phyloP scores from a whole-genome alignment of 768 basidiomycete species.

The Heimioporus sp. region DNA sequence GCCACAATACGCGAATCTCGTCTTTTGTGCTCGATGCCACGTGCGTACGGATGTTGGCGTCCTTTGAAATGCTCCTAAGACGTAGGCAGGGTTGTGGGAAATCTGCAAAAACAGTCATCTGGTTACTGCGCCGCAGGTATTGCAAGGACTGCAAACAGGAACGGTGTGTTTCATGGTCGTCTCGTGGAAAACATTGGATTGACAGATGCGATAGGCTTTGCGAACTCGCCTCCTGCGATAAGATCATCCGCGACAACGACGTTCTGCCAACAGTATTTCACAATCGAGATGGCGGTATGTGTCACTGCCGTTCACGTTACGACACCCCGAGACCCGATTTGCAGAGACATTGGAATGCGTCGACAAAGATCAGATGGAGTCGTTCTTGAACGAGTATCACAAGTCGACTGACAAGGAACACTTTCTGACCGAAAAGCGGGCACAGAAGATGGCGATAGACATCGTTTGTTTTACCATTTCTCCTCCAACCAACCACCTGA shows the following conservation, averaged over 20 bases:
- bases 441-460: neutral
- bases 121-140: constrained; percentile 14
- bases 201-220: constrained; percentile 1
- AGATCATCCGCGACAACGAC: neutral
- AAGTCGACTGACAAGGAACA: neutral
- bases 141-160: constrained; percentile 1
- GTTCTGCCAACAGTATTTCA: neutral
- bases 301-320: neutral
- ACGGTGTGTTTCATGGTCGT: neutral
- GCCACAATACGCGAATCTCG: constrained; percentile 43
- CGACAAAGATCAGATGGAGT: constrained; percentile 11
- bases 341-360: neutral
- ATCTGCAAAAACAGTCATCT: neutral
- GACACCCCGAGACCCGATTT: neutral
- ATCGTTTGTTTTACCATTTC: neutral
- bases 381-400: constrained; percentile 5
- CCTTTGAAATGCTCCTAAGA: neutral
- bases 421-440: neutral
- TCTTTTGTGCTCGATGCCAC: constrained; percentile 29
- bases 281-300: neutral
- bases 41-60: neutral
- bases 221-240: neutral
- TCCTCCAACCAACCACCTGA: neutral
- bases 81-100: constrained; percentile 9
- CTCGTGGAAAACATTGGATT: neutral